These are phyloP conservation scores for Aaosphaeria arxii DNA, from an alignment of 2,329 filamentous ascomycete species.

Conservation along the genomic window DNA sequence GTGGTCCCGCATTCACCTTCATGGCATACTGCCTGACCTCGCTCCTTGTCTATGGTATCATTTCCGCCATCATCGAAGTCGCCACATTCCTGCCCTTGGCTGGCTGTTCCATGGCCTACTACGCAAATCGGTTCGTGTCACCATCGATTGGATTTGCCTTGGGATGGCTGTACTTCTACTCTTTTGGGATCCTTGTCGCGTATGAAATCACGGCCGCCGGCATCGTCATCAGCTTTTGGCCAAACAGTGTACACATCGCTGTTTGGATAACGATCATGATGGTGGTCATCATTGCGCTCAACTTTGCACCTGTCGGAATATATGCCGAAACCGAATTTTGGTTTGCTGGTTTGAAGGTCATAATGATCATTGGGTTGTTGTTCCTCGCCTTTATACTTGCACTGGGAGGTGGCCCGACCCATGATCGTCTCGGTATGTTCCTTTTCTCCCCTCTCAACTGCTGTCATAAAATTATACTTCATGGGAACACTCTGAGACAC, in stretches of 20 bases:
- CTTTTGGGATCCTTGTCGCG: slow-evolving; percentile 57
- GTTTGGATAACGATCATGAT: slow-evolving; percentile 62
- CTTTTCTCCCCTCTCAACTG: neutral
- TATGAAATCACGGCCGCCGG: slow-evolving; percentile 58
- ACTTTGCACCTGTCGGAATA: slow-evolving; percentile 9
- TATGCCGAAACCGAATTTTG: slow-evolving; percentile 45
- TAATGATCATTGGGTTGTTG: slow-evolving; percentile 28
- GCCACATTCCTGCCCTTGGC: slow-evolving; percentile 57
- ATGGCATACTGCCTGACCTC: slow-evolving; percentile 44
- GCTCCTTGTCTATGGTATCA: slow-evolving; percentile 45
- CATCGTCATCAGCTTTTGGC: slow-evolving; percentile 61
- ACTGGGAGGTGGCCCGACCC: slow-evolving; percentile 49
- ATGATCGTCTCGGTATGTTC: slow-evolving; percentile 43
- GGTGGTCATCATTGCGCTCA: slow-evolving; percentile 24
- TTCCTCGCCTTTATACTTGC: slow-evolving; percentile 2
- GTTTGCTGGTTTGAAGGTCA: slow-evolving; percentile 39
- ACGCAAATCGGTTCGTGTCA: slow-evolving; percentile 44
- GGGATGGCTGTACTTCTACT: slow-evolving; percentile 54
- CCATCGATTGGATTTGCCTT: slow-evolving; percentile 45
- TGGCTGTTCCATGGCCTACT: slow-evolving; percentile 52
- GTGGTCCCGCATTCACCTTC: slow-evolving; percentile 47
- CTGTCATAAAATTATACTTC: no score
- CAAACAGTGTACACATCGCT: slow-evolving; percentile 47
- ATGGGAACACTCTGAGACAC: no score
- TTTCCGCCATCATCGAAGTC: slow-evolving; percentile 45